phyloP scores from a whole-genome alignment of 768 basidiomycete species.

The Mycena kentingensis region DNA sequence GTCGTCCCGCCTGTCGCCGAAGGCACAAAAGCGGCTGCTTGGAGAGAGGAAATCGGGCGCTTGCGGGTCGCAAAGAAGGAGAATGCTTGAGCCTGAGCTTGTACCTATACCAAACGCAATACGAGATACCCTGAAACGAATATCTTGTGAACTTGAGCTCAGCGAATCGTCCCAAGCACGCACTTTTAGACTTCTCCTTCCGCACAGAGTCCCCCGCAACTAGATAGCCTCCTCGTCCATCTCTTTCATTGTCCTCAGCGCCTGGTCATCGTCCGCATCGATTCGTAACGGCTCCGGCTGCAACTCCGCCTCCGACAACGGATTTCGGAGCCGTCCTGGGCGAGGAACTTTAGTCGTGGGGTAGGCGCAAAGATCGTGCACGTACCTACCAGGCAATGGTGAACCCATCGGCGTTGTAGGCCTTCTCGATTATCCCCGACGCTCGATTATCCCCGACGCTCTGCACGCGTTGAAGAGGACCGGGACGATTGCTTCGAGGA shows the following conservation, averaged over 20 bases:
- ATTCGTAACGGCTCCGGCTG: constrained; percentile 51
- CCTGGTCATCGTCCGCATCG: constrained; percentile 69
- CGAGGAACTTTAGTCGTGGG: background rate
- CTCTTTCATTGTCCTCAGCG: constrained; percentile 64
- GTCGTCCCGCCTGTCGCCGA: too few species aligned
- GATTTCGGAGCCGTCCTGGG: constrained; percentile 82
- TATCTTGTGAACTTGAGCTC: background rate
- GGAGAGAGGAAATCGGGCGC: too few species aligned
- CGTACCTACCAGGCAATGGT: constrained; percentile 88
- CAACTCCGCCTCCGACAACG: constrained; percentile 63
- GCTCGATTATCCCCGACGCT: too few species aligned
- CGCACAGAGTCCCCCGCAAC: constrained; percentile 60
- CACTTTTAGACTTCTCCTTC: constrained; percentile 16
- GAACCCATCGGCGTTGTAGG: constrained; percentile 78
- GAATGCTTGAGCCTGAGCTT: too few species aligned
- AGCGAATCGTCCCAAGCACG: background rate
- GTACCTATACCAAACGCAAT: too few species aligned
- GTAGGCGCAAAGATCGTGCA: background rate
- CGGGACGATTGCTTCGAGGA: constrained; percentile 17
- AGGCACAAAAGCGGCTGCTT: too few species aligned
- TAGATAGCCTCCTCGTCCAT: constrained; percentile 81
- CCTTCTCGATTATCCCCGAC: constrained; percentile 82
- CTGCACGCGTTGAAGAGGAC: constrained; percentile 68
- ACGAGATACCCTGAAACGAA: too few species aligned
- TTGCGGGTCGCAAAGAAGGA: too few species aligned